Evolutionary conservation across 257 asterid species (phyloP).

Genomic region (Nicotiana obtusifolia): DNA sequence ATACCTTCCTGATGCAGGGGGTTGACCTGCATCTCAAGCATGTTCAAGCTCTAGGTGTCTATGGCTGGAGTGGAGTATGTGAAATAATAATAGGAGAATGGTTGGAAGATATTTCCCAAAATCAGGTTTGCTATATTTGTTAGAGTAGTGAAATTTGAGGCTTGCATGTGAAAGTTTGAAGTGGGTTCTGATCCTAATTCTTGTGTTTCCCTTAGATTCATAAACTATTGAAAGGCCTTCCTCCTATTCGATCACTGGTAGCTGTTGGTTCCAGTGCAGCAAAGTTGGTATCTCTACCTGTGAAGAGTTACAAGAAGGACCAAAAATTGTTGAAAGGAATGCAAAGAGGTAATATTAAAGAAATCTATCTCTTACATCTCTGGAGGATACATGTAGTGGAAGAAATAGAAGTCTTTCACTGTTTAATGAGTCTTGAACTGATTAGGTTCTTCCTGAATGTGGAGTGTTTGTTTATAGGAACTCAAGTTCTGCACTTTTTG

Average conservation of each 20-base stretch:
- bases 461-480: background rate
- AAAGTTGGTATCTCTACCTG: conserved; percentile 78
- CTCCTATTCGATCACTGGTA: conserved; percentile 87
- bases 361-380: conserved; percentile 9
- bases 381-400: background rate
- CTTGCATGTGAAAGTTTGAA: conserved; percentile 19
- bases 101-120: conserved; percentile 95
- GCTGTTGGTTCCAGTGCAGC: conserved; percentile 99
- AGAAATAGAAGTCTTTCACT: background rate
- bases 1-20: conserved; percentile 51
- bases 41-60: conserved; percentile 81
- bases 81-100: conserved; percentile 88
- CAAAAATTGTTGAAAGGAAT: conserved; percentile 84
- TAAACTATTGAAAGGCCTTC: conserved; percentile 90
- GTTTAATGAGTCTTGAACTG: conserved; percentile 7
- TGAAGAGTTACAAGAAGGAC: conserved; percentile 81
- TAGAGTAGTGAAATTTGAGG: conserved; percentile 1
- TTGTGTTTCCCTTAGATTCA: conserved; percentile 46
- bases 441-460: conserved; percentile 1
- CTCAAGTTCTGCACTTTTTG: background rate
- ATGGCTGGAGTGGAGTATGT: conserved; percentile 78
- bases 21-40: conserved; percentile 86
- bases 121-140: conserved; percentile 54
- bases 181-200: background rate
- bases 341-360: conserved; percentile 72